Conservation (phyloP, 441 rosid genomes). For the Jatropha multifida region DNA sequence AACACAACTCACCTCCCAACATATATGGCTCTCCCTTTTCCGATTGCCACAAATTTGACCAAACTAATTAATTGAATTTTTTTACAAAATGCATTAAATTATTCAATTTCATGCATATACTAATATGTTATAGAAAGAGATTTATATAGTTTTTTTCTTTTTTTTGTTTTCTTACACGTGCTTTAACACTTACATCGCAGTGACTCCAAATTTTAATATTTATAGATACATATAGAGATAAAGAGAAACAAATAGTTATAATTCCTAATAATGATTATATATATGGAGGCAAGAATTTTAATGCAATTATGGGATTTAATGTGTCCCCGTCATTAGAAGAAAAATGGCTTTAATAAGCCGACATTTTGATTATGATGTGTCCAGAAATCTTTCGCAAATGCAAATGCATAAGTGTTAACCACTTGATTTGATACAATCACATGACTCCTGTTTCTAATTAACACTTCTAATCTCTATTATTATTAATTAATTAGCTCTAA, state of each 20-base stretch:
- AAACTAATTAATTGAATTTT: background rate
- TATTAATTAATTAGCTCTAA: background rate
- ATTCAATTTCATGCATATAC: too few species aligned
- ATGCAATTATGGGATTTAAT: background rate
- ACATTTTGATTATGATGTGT: constrained; percentile 17
- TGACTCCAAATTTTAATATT: too few species aligned
- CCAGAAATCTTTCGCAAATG: background rate
- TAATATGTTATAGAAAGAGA: too few species aligned
- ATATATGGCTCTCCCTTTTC: constrained; percentile 24
- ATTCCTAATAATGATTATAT: too few species aligned
- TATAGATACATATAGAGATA: too few species aligned
- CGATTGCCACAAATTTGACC: background rate
- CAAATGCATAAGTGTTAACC: constrained; percentile 4
- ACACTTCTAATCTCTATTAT: background rate
- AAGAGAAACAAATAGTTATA: too few species aligned
- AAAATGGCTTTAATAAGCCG: constrained; percentile 5
- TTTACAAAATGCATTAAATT: background rate
- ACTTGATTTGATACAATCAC: constrained; percentile 37
- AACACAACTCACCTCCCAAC: constrained; percentile 35
- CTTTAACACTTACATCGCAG: too few species aligned
- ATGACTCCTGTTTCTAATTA: constrained; percentile 5
- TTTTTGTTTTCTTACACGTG: too few species aligned
- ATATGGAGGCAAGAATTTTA: background rate
- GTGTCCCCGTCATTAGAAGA: constrained; percentile 9
- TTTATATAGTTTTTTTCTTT: too few species aligned